Evolutionary conservation across 805 yeast species (phyloP).

Genomic region (Teunomyces pallodes): DNA sequence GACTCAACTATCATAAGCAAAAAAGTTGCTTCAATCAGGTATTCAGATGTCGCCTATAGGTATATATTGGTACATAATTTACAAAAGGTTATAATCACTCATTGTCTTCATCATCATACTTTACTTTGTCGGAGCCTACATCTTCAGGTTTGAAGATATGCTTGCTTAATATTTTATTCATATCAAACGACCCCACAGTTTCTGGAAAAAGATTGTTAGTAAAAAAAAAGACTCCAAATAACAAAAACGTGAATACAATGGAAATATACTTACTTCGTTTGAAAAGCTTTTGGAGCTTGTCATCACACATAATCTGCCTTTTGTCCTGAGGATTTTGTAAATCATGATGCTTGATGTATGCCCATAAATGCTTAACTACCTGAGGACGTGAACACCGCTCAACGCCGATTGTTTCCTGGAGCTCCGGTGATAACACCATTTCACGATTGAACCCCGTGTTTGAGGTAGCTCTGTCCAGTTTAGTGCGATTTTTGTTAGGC

Average conservation of each 20-base stretch:
- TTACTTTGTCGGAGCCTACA: conserved; percentile 6
- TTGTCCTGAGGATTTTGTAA: conserved; percentile 68
- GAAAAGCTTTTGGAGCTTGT: conserved; percentile 52
- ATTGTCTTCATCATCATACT: conserved; percentile 7
- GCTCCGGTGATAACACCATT: conserved; percentile 47
- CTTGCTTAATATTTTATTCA: conserved; percentile 53
- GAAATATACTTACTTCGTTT: conserved; percentile 45
- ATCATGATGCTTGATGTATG: conserved; percentile 57
- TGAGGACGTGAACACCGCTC: conserved; percentile 59
- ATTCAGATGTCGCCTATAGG: neutral
- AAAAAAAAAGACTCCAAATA: neutral
- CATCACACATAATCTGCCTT: conserved; percentile 66
- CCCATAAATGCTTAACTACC: conserved; percentile 70
- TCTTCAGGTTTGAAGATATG: conserved; percentile 46
- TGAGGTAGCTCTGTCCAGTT: conserved; percentile 18
- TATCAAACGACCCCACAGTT: conserved; percentile 51
- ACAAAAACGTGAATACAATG: neutral
- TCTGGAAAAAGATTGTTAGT: conserved; percentile 17
- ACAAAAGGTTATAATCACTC: neutral
- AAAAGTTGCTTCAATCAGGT: neutral
- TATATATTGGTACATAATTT: conserved; percentile 1
- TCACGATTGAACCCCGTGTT: conserved; percentile 43
- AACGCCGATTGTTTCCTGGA: conserved; percentile 46
- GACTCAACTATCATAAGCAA: neutral
- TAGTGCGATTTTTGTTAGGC: conserved; percentile 13